Percentiles rank a stretch among this genome's conserved stretches.
Evolutionary conservation across 805 yeast species (phyloP).

Genomic region (Wickerhamomyces subpelliculosus): DNA sequence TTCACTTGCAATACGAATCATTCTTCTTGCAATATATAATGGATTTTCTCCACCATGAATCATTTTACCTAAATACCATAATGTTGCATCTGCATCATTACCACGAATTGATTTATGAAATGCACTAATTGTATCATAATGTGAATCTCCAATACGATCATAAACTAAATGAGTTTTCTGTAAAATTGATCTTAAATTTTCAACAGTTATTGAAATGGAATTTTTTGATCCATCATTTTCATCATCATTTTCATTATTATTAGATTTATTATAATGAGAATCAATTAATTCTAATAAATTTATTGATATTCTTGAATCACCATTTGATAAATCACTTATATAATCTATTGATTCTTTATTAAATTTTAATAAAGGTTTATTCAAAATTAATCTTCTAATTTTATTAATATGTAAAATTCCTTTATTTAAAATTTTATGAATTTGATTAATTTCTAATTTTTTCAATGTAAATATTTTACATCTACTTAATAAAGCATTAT

Average conservation of each 20-base stretch:
- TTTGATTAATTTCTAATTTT: constrained; percentile 42
- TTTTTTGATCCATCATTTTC: not conserved
- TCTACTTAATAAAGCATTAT: constrained; percentile 77
- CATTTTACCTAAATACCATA: constrained; percentile 85
- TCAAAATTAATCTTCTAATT: constrained; percentile 45
- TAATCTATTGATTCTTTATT: constrained; percentile 54
- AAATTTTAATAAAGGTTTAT: constrained; percentile 44
- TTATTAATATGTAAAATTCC: constrained; percentile 57
- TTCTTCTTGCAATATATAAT: constrained; percentile 76
- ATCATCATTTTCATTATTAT: constrained; percentile 1
- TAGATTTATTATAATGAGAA: constrained; percentile 33
- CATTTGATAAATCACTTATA: constrained; percentile 69
- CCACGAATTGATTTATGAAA: constrained; percentile 93
- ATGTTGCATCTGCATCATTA: constrained; percentile 80
- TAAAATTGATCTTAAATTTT: constrained; percentile 32
- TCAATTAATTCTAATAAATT: constrained; percentile 72
- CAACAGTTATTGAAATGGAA: not conserved
- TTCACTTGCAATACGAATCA: constrained; percentile 93
- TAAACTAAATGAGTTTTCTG: constrained; percentile 55
- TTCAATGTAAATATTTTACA: constrained; percentile 73
- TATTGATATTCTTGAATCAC: constrained; percentile 83
- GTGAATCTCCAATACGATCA: constrained; percentile 85
- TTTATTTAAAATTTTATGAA: constrained; percentile 43
- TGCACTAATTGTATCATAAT: constrained; percentile 93
- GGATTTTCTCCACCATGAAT: constrained; percentile 93